Conservation (phyloP, 192 early-diverging fungal genomes). For the Spizellomyces sp. region DNA sequence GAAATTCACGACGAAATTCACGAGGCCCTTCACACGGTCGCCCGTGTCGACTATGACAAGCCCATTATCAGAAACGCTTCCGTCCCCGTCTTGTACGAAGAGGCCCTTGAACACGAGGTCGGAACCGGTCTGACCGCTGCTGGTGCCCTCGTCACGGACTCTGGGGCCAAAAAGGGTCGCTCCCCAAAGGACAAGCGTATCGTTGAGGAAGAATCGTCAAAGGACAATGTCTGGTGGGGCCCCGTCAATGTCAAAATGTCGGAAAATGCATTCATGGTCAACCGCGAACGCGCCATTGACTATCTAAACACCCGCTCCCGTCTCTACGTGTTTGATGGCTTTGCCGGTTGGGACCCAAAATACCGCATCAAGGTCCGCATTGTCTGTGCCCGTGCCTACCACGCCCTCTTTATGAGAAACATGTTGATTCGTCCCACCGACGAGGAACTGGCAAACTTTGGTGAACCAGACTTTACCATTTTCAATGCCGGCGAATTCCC, state of each 20-base stretch:
- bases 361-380: conserved; percentile 97
- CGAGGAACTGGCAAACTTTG: conserved; percentile 88
- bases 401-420: conserved; percentile 96
- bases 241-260: conserved; percentile 92
- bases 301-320: conserved; percentile 94
- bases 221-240: conserved; percentile 96
- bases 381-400: conserved; percentile 93
- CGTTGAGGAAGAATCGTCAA: conserved; percentile 86
- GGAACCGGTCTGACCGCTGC: conserved; percentile 88
- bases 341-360: conserved; percentile 97
- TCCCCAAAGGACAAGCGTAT: conserved; percentile 97
- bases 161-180: conserved; percentile 90
- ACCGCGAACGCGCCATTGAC: conserved; percentile 93
- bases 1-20: conserved; percentile 48
- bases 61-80: conserved; percentile 82
- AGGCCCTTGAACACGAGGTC: conserved; percentile 80
- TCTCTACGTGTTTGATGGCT: conserved; percentile 94
- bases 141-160: conserved; percentile 89
- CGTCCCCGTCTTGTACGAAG: conserved; percentile 90
- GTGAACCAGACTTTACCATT: conserved; percentile 97
- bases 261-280: conserved; percentile 79
- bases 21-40: conserved; percentile 68
- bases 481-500: conserved; percentile 95
- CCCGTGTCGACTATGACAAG: conserved; percentile 80
- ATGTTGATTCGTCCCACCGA: conserved; percentile 96